These are phyloP conservation scores for Microbotryum saponariae DNA, from an alignment of 1,284 basidiomycete species.

Conservation along the genomic window DNA sequence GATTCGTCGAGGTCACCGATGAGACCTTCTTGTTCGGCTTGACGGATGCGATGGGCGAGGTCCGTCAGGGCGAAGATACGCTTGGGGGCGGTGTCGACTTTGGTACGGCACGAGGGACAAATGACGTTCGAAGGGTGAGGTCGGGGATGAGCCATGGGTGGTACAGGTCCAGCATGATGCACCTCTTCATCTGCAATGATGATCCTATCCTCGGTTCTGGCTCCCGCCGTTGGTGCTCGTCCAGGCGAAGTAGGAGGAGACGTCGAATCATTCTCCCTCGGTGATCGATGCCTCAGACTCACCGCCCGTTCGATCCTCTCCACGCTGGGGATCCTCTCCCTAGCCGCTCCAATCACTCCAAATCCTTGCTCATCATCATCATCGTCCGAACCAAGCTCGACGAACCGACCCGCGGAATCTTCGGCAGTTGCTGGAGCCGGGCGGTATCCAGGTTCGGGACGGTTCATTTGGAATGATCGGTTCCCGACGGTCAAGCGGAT, in stretches of 20 bases:
- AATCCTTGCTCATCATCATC: not conserved
- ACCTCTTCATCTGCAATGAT: not conserved
- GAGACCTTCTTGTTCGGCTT: conserved; percentile 2
- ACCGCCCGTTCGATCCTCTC: not conserved
- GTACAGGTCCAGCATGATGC: not conserved
- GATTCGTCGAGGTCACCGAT: not conserved
- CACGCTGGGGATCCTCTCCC: not conserved
- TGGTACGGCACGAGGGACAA: not conserved
- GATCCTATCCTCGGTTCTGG: not conserved
- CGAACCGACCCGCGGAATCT: not conserved
- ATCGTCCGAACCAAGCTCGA: not conserved
- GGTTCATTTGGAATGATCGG: too few relatives aligned
- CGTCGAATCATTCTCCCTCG: not conserved
- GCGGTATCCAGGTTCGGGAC: too few relatives aligned
- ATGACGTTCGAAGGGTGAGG: not conserved
- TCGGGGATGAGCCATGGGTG: not conserved
- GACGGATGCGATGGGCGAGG: not conserved
- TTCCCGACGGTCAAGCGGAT: too few relatives aligned
- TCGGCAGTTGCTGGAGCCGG: not conserved
- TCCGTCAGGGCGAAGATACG: not conserved
- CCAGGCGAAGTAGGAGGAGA: not conserved
- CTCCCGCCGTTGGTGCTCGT: not conserved
- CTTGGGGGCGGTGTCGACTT: not conserved
- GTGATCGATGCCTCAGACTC: not conserved
- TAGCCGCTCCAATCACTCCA: not conserved